Conservation (phyloP, 257 asterid genomes). For the Cruciata laevipes region DNA sequence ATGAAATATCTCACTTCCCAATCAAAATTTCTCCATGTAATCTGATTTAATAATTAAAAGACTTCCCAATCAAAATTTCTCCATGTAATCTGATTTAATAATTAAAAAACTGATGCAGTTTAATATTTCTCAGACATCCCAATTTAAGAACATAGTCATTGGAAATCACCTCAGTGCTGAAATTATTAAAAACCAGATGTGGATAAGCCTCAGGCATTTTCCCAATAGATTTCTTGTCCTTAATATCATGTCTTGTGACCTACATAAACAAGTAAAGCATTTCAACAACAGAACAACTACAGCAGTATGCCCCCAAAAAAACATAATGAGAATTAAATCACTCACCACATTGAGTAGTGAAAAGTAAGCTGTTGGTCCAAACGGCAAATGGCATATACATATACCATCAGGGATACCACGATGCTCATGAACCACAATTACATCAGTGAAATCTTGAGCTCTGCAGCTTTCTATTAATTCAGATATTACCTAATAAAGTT, state of each 20-base stretch:
- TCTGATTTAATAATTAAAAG: too few relatives aligned
- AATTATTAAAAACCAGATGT: slow-evolving; percentile 73
- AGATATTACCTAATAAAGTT: slow-evolving; percentile 57
- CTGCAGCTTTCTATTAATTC: slow-evolving; percentile 88
- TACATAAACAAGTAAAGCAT: slow-evolving; percentile 25
- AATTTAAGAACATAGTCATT: neutral
- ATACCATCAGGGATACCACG: slow-evolving; percentile 96
- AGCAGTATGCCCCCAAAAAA: neutral
- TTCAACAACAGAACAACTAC: neutral
- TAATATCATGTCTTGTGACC: slow-evolving; percentile 93
- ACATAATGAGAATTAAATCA: slow-evolving; percentile 4
- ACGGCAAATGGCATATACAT: slow-evolving; percentile 86
- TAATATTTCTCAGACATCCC: neutral
- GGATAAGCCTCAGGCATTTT: slow-evolving; percentile 92
- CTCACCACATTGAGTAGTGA: slow-evolving; percentile 93
- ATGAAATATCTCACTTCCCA: too few relatives aligned
- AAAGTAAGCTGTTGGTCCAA: slow-evolving; percentile 93
- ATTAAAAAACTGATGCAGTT: neutral
- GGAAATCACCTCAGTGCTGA: slow-evolving; percentile 52
- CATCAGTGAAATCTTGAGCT: slow-evolving; percentile 88
- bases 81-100: neutral
- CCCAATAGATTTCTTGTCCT: slow-evolving; percentile 79
- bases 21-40: too few relatives aligned
- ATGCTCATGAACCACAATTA: slow-evolving; percentile 81
- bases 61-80: slow-evolving; percentile 1